These are phyloP conservation scores for Exidia glandulosa DNA, from an alignment of 768 basidiomycete genomes.

Conservation along the genomic window DNA sequence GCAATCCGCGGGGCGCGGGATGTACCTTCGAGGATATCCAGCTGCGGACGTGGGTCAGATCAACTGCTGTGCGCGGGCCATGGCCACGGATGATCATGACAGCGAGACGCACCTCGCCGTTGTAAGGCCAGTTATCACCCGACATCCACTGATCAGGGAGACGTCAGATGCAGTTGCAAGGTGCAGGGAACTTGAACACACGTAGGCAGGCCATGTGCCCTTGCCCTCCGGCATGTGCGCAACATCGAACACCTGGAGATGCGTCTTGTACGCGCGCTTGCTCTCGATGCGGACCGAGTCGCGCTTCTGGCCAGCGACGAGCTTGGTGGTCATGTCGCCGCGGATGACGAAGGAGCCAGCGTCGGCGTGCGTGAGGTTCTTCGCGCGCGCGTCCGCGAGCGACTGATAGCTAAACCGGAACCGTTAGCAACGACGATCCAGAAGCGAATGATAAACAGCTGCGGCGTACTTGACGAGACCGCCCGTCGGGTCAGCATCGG, in stretches of 20 bases:
- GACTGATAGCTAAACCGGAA: neutral
- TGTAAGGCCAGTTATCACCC: neutral
- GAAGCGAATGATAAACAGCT: no score
- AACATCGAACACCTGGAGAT: conserved; percentile 40
- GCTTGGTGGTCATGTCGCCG: conserved; percentile 37
- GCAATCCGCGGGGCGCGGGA: no score
- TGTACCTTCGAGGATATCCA: neutral
- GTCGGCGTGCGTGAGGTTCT: conserved; percentile 46
- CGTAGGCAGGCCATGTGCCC: conserved; percentile 38
- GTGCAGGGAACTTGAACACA: neutral
- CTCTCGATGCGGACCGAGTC: conserved; percentile 47
- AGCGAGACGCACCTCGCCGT: neutral
- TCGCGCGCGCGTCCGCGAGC: neutral
- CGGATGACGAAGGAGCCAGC: conserved; percentile 44
- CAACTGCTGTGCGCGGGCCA: no score
- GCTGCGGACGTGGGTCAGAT: no score
- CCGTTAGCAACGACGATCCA: no score
- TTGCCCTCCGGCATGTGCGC: conserved; percentile 45
- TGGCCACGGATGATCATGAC: no score
- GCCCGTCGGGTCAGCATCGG: neutral
- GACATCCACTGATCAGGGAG: neutral
- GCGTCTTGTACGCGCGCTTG: conserved; percentile 39
- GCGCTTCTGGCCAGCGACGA: conserved; percentile 41
- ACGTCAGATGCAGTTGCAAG: neutral
- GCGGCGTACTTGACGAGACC: neutral